These are phyloP conservation scores for Globisporangium splendens DNA, from an alignment of 352 stramenopile species.

Conservation along the genomic window DNA sequence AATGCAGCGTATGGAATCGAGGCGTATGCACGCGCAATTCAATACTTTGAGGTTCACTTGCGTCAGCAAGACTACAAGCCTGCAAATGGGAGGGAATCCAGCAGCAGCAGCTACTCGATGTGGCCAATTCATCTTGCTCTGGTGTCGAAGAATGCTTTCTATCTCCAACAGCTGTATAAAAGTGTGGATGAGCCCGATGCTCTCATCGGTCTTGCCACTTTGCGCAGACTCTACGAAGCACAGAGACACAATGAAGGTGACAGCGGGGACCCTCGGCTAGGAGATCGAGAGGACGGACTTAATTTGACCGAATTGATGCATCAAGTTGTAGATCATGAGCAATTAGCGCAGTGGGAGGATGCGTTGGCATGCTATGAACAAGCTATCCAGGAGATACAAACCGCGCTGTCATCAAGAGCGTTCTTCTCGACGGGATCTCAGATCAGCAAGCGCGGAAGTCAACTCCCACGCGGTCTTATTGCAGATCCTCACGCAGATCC, in stretches of 20 bases:
- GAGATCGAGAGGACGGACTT: conserved; percentile 29
- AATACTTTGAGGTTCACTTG: conserved; percentile 74
- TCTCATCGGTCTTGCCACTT: conserved; percentile 51
- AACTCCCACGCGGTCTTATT: conserved; percentile 15
- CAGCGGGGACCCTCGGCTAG: conserved; percentile 14
- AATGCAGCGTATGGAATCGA: conserved; percentile 68
- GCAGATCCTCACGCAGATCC: conserved; percentile 40
- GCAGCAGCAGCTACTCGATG: conserved; percentile 6
- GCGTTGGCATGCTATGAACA: conserved; percentile 74
- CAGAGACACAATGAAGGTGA: conserved; percentile 28
- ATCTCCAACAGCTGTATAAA: conserved; percentile 75
- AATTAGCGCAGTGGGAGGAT: conserved; percentile 74
- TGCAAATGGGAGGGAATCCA: neutral
- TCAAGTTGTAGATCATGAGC: conserved; percentile 65
- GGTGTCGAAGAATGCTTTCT: conserved; percentile 59
- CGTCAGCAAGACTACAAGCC: conserved; percentile 41
- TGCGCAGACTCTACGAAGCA: conserved; percentile 49
- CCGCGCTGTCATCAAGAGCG: conserved; percentile 29
- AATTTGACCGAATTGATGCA: conserved; percentile 69
- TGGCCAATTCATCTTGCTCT: conserved; percentile 41
- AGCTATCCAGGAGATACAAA: conserved; percentile 70
- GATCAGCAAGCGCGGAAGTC: conserved; percentile 7
- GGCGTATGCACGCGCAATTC: conserved; percentile 64
- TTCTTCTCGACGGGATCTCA: conserved; percentile 14
- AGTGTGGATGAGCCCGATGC: conserved; percentile 73